Conservation (phyloP, 1,139 yeast genomes). For the Schizosaccharomyces versatilis region DNA sequence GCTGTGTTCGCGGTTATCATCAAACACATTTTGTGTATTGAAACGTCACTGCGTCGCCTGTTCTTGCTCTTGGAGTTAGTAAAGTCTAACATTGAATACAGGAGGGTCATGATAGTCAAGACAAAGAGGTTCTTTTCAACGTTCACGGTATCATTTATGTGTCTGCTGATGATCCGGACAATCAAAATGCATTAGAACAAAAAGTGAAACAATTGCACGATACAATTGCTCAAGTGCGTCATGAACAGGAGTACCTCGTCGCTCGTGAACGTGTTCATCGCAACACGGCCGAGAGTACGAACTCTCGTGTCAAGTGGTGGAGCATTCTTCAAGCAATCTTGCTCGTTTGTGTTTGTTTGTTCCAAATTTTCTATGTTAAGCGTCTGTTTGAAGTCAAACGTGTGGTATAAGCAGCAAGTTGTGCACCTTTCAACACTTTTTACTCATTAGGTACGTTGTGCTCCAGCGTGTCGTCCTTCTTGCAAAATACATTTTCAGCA, state of each 20-base stretch:
- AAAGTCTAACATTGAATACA: neutral
- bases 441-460: neutral
- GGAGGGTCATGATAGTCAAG: constrained; percentile 27
- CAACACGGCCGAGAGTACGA: constrained; percentile 94
- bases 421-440: neutral
- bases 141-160: constrained; percentile 82
- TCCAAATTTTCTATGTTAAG: constrained; percentile 70
- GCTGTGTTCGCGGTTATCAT: neutral
- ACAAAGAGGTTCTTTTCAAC: constrained; percentile 85
- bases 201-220: constrained; percentile 61
- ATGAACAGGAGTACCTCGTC: constrained; percentile 70
- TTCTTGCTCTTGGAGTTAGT: neutral
- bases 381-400: constrained; percentile 80
- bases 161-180: constrained; percentile 56
- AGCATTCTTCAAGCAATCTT: constrained; percentile 72
- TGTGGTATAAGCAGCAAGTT: neutral
- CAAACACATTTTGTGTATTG: too few relatives aligned
- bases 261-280: constrained; percentile 94
- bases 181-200: constrained; percentile 49
- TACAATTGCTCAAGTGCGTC: constrained; percentile 65
- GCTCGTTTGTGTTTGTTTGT: constrained; percentile 65
- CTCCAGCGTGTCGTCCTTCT: neutral
- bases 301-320: constrained; percentile 96
- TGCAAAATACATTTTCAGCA: neutral
- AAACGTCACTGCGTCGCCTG: neutral